Base-by-base conservation (phyloP, 768 basidiomycete genomes). In the Calocybe cyanea region DNA sequence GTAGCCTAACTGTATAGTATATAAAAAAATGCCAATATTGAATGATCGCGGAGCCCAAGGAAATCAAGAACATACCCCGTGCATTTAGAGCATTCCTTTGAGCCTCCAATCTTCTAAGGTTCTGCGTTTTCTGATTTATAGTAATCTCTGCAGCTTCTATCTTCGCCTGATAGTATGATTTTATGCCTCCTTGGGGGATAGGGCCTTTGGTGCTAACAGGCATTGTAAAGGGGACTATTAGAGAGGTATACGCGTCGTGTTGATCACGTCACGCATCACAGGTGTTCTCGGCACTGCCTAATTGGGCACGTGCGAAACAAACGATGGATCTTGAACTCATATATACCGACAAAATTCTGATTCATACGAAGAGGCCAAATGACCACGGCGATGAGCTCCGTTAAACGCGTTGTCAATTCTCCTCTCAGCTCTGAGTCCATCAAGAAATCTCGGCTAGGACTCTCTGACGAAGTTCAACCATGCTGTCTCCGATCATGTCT, bases 81-180 rank as follows among this genome's bases (percentile, higher is more conserved):
- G 94, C 92, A 64, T 99, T 98, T 48, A 99, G 67, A 7, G 95
- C 91, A 78, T 99, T 99, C 49, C 96, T 76, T 63, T 97, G 94
- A 6, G 95, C 96, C 69, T 99, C 95, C 57, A 98, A 70, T 45
- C 95, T 87, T 18, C 95, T 77, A 45, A 99, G 63, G 68, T 98
- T 97, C 73, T 97, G 93, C 0, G 94, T 96, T 66, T 93, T 95
- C 66, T 92, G 83, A 66, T 94, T 96, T 53, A 97, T 96, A 33
- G 88, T 77, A 21, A 96, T 75, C 58, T 98, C 95, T 1, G 93
- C 86, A 7, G 86, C 73, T 61, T 97, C 93, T 28, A 97, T 97
- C 71, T 97, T 99, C 14, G 91, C 85, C 63, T 93, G 89, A 62
- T 94, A 97, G 73, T 95, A 99, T 0, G 86, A 81, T 60, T 92